A percentile compares a stretch with the other conserved stretches of the same genome.
Evolutionary conservation across 306 rosid genomes (phyloP).

Genomic region (Ochetophila trinervis): DNA sequence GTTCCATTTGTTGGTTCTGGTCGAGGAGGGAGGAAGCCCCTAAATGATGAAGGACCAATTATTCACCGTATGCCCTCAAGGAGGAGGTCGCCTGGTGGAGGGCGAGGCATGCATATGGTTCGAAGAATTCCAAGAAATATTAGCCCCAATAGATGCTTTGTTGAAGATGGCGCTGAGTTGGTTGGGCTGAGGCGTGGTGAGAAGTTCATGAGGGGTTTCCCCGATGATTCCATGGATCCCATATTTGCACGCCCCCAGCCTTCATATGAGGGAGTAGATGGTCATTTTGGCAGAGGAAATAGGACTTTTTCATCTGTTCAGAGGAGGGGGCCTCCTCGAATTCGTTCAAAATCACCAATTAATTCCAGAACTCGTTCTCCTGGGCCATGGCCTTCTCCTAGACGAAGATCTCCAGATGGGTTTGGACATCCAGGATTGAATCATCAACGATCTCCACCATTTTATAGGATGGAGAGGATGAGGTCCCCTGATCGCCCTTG

Average conservation of each 20-base stretch:
- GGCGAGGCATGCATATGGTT: slow-evolving; percentile 49
- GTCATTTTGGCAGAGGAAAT: slow-evolving; percentile 59
- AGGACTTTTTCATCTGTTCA: slow-evolving; percentile 62
- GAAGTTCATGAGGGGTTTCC: slow-evolving; percentile 56
- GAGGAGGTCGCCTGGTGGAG: slow-evolving; percentile 68
- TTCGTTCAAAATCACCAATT: slow-evolving; percentile 72
- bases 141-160: slow-evolving; percentile 62
- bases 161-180: slow-evolving; percentile 53
- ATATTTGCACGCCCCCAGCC: slow-evolving; percentile 55
- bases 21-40: slow-evolving; percentile 59
- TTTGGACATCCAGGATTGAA: slow-evolving; percentile 64
- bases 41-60: slow-evolving; percentile 50
- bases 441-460: slow-evolving; percentile 59
- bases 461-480: slow-evolving; percentile 66
- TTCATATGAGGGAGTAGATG: slow-evolving; percentile 48
- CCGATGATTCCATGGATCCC: slow-evolving; percentile 49
- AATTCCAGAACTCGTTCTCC: slow-evolving; percentile 81
- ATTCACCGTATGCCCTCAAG: slow-evolving; percentile 51
- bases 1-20: slow-evolving; percentile 55
- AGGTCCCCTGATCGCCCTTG: slow-evolving; percentile 77
- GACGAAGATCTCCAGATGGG: slow-evolving; percentile 70
- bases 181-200: slow-evolving; percentile 60
- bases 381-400: slow-evolving; percentile 68
- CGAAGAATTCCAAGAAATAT: slow-evolving; percentile 56
- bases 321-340: slow-evolving; percentile 52